These are phyloP conservation scores for Solanum pimpinellifolium DNA, from an alignment of 257 asterid species.

Conservation along the genomic window DNA sequence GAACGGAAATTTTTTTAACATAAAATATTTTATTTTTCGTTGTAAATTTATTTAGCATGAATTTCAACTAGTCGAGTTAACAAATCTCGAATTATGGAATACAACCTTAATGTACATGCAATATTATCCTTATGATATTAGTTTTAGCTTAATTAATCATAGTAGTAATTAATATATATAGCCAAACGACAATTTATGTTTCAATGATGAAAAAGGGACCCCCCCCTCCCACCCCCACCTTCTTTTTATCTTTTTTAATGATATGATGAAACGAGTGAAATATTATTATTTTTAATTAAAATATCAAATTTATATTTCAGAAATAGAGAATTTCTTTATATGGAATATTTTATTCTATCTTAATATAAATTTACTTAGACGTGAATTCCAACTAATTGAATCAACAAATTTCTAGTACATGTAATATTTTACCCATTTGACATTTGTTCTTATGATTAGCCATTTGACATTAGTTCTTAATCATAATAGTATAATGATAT, in stretches of 20 bases:
- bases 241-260: too few relatives aligned
- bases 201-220: not conserved
- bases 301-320: not conserved
- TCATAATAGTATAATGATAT: not conserved
- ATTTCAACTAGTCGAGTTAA: not conserved
- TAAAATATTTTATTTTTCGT: not conserved
- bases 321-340: not conserved
- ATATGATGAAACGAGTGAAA: not conserved
- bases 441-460: not conserved
- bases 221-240: too few relatives aligned
- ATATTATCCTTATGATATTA: not conserved
- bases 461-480: not conserved
- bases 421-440: not conserved
- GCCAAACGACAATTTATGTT: not conserved
- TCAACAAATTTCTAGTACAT: not conserved
- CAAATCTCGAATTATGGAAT: not conserved
- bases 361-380: too few relatives aligned
- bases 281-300: not conserved
- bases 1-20: rapidly evolving
- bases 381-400: not conserved
- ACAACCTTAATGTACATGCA: not conserved
- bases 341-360: too few relatives aligned
- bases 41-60: not conserved
- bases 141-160: not conserved
- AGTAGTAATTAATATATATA: not conserved